These are phyloP conservation scores for Fusarium foetens DNA, from an alignment of 2,329 filamentous ascomycete species.

Conservation along the genomic window DNA sequence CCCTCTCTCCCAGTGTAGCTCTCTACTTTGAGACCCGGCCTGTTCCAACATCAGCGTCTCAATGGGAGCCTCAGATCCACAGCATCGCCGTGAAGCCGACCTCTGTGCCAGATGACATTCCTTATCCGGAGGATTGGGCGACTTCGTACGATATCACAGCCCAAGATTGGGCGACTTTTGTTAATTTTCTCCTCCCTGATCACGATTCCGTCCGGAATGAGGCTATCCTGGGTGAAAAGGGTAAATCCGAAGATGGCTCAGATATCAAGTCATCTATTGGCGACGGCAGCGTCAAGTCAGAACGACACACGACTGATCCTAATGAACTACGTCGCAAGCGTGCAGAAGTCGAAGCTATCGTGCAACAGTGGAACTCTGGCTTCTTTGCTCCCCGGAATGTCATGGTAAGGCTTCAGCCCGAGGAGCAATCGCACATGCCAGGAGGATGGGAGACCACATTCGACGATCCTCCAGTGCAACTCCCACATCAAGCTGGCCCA, in stretches of 20 bases:
- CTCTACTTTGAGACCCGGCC: conserved; percentile 61
- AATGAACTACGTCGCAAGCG: conserved; percentile 40
- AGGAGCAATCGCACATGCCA: conserved; percentile 39
- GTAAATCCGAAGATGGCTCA: conserved; percentile 53
- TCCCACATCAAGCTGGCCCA: conserved; percentile 11
- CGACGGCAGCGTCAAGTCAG: conserved; percentile 14
- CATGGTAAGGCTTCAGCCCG: conserved; percentile 50
- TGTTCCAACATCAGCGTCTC: conserved; percentile 41
- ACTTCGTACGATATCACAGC: conserved; percentile 56
- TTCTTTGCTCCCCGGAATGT: conserved; percentile 65
- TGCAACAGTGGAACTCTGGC: conserved; percentile 66
- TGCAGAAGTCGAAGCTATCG: conserved; percentile 52
- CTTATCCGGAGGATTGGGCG: conserved; percentile 53
- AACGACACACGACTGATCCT: conserved; percentile 11
- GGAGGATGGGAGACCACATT: conserved; percentile 40
- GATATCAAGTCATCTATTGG: conserved; percentile 41
- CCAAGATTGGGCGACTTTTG: conserved; percentile 69
- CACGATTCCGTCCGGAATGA: conserved; percentile 58
- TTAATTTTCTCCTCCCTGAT: conserved; percentile 65
- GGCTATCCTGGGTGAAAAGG: conserved; percentile 60
- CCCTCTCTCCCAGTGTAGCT: conserved; percentile 39
- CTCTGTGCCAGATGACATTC: conserved; percentile 56
- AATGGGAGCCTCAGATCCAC: conserved; percentile 46
- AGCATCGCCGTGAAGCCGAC: conserved; percentile 48
- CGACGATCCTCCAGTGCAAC: conserved; percentile 30